Base-by-base conservation (phyloP, 2,329 filamentous ascomycete species). In the Mollisiaceae sp. region DNA sequence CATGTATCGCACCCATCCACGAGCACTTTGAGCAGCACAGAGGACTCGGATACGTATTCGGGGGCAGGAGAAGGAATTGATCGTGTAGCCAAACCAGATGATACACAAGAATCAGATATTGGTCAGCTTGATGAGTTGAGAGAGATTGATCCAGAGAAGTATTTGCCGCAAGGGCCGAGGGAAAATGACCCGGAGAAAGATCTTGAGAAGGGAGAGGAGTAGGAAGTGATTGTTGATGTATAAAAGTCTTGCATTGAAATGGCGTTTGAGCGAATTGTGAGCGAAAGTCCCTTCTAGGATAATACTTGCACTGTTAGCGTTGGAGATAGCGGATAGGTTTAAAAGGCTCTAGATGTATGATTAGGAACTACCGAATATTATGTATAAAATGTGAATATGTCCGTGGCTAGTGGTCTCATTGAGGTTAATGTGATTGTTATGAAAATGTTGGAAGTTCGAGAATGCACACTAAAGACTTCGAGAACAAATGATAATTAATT, bases 121-220 rank as follows among this genome's bases (percentile, higher is more conserved):
- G 64, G 35, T 41, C 41, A 64, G 47, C 36, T 60, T 9, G 62
- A 64, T 47, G 41, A 57, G 27, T 43, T 38, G 41, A 63, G 59
- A 27, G 12, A 57, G 36, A 24, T 20, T 52, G 24, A 56, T n/a
- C 50, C 50, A 20, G 47, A 22, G 18, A 39, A 39, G 36, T 35
- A 39, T 12, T 4, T 39, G 5, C 27, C 18, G 22, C 50, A 14
- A 32, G 50, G 22, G 5, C 50, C 24, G 24, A 54, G 27, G 14
- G 24, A 54, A 12, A 18, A 35, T 35, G 50, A 35, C 4, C 22
- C 50, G 2, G 45, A 64, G 47, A 67, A 63, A 36, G 65, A 68
- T 65, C 50, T 68, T 1, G 67, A 70, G 56, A 70, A 67, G 38
- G 67, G 65, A 35, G 41, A 60, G 3, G 45, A 27, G 8, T 56